These are phyloP conservation scores for Trichomonascaceae sp. DNA, from an alignment of 1,139 yeast species.

Conservation along the genomic window DNA sequence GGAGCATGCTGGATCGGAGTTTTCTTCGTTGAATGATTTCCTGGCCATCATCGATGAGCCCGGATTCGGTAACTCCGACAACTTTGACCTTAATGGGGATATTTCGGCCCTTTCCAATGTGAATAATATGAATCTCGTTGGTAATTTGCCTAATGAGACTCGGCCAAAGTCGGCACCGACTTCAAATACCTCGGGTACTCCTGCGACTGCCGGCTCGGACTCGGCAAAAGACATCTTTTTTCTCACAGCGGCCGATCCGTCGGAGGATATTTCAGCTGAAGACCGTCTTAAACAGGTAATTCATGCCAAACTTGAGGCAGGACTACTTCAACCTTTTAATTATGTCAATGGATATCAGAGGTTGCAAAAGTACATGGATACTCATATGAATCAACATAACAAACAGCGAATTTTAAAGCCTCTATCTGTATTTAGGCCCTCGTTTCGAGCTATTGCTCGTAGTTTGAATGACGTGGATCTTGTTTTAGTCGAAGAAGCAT, in stretches of 20 bases:
- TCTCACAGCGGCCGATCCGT: conserved; percentile 95
- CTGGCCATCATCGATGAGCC: conserved; percentile 88
- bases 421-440: conserved; percentile 80
- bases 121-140: neutral
- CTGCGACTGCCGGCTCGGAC: conserved; percentile 32
- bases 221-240: conserved; percentile 91
- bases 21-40: conserved; percentile 83
- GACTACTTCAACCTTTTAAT: conserved; percentile 84
- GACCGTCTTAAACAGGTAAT: conserved; percentile 93
- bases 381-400: conserved; percentile 80
- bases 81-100: conserved; percentile 3
- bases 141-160: conserved; percentile 11
- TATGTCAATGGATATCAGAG: conserved; percentile 93
- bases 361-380: conserved; percentile 85
- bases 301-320: conserved; percentile 92
- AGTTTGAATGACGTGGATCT: conserved; percentile 87
- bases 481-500: conserved; percentile 87
- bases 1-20: conserved; percentile 91
- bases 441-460: conserved; percentile 88
- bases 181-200: neutral
- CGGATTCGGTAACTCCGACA: neutral
- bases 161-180: conserved; percentile 6
- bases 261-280: conserved; percentile 90
- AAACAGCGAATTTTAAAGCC: conserved; percentile 87
- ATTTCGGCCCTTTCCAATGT: neutral